A percentile compares a stretch with the other conserved stretches of the same genome.
phyloP scores from a whole-genome alignment of 495 filamentous ascomycete genomes.

The Penicillium angulare region DNA sequence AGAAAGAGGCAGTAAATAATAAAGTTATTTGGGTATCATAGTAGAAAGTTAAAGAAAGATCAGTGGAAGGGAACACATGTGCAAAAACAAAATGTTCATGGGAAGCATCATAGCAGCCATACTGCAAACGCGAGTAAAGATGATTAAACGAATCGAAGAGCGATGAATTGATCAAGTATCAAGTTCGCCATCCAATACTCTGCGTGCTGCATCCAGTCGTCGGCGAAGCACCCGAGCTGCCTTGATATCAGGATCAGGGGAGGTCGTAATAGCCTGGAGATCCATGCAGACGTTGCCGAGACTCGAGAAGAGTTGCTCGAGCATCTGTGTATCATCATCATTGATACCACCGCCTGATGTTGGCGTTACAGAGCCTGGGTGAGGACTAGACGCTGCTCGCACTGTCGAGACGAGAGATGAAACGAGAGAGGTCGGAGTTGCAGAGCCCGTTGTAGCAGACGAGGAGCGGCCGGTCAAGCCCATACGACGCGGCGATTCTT shows the following conservation, averaged over 20 bases:
- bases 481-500: neutral
- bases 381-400: conserved; percentile 39
- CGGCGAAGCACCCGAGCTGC: conserved; percentile 63
- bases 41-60: conserved; percentile 11
- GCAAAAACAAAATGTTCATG: conserved; percentile 9
- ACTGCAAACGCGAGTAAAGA: conserved; percentile 1
- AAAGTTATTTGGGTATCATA: conserved; percentile 24
- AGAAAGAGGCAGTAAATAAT: neutral
- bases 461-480: conserved; percentile 23
- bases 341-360: conserved; percentile 46
- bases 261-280: conserved; percentile 57
- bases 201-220: conserved; percentile 69
- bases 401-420: conserved; percentile 39
- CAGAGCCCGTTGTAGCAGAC: conserved; percentile 27
- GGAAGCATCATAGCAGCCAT: conserved; percentile 14
- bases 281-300: conserved; percentile 67
- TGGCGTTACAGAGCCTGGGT: conserved; percentile 32
- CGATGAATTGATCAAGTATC: conserved; percentile 29
- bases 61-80: conserved; percentile 8
- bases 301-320: conserved; percentile 74
- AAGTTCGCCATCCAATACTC: conserved; percentile 66
- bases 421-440: conserved; percentile 40
- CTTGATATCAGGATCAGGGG: conserved; percentile 49
- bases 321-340: conserved; percentile 68
- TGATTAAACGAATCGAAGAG: conserved; percentile 1